phyloP scores from a whole-genome alignment of 495 filamentous ascomycete genomes.

The Hypoxylon intermedium region DNA sequence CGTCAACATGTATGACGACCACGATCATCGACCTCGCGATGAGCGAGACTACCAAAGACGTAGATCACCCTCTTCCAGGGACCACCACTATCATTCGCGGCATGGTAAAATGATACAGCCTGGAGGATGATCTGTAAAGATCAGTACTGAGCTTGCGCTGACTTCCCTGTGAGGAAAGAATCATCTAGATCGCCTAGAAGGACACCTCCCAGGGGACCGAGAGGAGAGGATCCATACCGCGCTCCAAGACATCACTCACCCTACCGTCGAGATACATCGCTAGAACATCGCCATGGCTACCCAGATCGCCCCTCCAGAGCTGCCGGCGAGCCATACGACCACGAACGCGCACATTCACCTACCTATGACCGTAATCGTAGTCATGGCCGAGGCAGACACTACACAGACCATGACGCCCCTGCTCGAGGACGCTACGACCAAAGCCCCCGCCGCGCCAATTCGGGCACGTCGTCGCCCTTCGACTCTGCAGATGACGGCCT shows the following conservation, averaged over 20 bases:
- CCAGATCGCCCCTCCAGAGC: conserved; percentile 9
- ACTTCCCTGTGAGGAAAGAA: conserved; percentile 48
- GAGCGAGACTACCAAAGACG: conserved; percentile 47
- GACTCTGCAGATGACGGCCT: conserved; percentile 32
- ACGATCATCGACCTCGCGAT: conserved; percentile 38
- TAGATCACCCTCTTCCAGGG: conserved; percentile 40
- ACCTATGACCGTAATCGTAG: conserved; percentile 6
- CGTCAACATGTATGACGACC: conserved; percentile 37
- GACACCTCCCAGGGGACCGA: conserved; percentile 37
- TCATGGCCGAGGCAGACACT: conserved; percentile 25
- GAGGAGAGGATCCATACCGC: conserved; percentile 39
- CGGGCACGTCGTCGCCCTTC: conserved; percentile 33
- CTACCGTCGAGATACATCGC: conserved; percentile 27
- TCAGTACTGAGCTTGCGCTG: conserved; percentile 47
- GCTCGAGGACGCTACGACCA: conserved; percentile 16
- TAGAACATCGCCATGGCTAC: conserved; percentile 18
- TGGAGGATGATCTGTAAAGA: conserved; percentile 49
- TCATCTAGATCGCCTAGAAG: conserved; percentile 46
- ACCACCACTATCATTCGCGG: conserved; percentile 50
- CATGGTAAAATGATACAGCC: conserved; percentile 59
- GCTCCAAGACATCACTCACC: conserved; percentile 22
- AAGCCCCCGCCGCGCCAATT: conserved; percentile 36
- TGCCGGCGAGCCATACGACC: conserved; percentile 7
- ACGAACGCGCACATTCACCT: conserved; percentile 10
- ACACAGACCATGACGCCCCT: conserved; percentile 27